phyloP scores from a whole-genome alignment of 2,329 filamentous ascomycete genomes.

The Drechslerella dactyloides region DNA sequence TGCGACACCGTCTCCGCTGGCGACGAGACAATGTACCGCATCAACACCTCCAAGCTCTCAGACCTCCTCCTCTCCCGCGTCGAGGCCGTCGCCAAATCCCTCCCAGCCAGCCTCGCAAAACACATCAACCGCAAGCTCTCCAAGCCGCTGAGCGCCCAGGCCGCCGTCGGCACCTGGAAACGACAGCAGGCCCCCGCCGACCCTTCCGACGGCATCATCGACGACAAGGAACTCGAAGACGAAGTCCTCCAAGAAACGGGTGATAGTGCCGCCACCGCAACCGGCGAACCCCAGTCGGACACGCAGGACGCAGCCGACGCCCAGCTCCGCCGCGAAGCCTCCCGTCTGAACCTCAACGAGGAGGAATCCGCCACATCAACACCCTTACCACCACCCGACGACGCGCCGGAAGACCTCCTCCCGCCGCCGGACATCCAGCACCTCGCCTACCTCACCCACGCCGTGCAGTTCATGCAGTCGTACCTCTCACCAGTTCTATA shows the following conservation, averaged over 20 bases:
- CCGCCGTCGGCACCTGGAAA: conserved; percentile 22
- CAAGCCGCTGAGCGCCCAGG: conserved; percentile 54
- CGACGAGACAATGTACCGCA: conserved; percentile 82
- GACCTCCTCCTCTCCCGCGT: conserved; percentile 47
- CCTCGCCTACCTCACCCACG: conserved; percentile 23
- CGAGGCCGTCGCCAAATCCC: conserved; percentile 32
- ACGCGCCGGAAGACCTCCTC: conserved; percentile 20
- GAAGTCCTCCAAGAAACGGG: conserved; percentile 16
- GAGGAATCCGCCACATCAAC: conserved; percentile 22
- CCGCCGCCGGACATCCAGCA: conserved; percentile 33
- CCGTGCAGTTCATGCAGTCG: conserved; percentile 39
- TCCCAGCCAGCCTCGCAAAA: conserved; percentile 27
- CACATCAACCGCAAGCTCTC: conserved; percentile 44
- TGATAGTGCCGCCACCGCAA: conserved; percentile 65
- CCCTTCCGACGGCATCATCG: conserved; percentile 11
- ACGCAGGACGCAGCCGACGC: conserved; percentile 16
- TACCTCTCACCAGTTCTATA: conserved; percentile 29
- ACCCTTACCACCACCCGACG: background rate
- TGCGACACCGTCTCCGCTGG: conserved; percentile 85
- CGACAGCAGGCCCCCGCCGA: conserved; percentile 14
- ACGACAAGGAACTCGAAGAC: conserved; percentile 38
- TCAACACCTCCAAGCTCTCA: conserved; percentile 75
- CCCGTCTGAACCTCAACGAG: conserved; percentile 39
- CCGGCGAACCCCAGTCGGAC: too few species aligned
- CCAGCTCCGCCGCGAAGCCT: conserved; percentile 44